Conservation (phyloP, 1,284 basidiomycete species). For the Papiliotrema laurentii region DNA sequence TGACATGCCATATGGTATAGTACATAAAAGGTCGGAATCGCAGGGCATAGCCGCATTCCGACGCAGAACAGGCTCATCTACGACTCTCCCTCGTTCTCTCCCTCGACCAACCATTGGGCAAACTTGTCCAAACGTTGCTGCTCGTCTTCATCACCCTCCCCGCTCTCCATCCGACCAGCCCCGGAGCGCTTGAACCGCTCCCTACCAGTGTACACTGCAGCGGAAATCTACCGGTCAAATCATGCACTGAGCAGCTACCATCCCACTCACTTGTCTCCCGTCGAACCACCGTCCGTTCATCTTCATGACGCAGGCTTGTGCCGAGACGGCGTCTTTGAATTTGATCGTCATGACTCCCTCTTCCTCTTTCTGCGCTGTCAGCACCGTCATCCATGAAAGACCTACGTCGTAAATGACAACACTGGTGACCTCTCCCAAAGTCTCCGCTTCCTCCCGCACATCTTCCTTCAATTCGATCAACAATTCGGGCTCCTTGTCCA, state of each 20-base stretch:
- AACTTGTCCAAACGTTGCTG: conserved; percentile 81
- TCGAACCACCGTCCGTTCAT: conserved; percentile 95
- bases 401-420: conserved; percentile 93
- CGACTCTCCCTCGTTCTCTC: conserved; percentile 28
- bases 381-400: conserved; percentile 15
- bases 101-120: conserved; percentile 68
- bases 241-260: not conserved
- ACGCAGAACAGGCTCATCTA: not conserved
- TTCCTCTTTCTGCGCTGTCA: conserved; percentile 67
- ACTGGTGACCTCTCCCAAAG: conserved; percentile 90
- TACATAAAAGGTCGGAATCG: too few relatives aligned
- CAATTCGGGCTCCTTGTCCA: conserved; percentile 80
- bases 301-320: conserved; percentile 87
- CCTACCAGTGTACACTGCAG: conserved; percentile 71
- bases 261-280: conserved; percentile 53
- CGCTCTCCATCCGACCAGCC: conserved; percentile 39
- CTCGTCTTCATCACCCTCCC: conserved; percentile 60
- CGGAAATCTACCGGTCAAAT: conserved; percentile 58
- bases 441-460: conserved; percentile 87
- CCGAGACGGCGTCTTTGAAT: conserved; percentile 80
- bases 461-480: conserved; percentile 93
- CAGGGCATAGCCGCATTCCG: too few relatives aligned
- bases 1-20: not conserved
- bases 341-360: conserved; percentile 96
- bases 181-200: conserved; percentile 76